Percentiles rank a stretch among this genome's conserved stretches.
phyloP scores from a whole-genome alignment of 2,329 filamentous ascomycete species.

The Cercospora zeina region DNA sequence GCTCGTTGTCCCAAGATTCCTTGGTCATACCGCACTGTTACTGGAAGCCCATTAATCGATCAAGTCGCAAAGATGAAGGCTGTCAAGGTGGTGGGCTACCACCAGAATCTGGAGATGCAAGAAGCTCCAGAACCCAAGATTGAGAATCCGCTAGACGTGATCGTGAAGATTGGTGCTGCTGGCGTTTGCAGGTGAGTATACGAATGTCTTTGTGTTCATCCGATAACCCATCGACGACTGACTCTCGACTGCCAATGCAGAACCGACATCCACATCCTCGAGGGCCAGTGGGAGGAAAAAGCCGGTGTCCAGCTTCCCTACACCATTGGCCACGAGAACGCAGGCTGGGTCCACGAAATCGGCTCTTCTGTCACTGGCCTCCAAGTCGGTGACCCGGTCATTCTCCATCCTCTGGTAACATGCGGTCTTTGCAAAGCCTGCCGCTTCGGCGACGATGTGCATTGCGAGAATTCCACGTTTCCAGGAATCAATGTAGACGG shows the following conservation, averaged over 20 bases:
- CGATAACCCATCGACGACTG: not conserved
- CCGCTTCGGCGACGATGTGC: constrained; percentile 34
- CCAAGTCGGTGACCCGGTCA: constrained; percentile 31
- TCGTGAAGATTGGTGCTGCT: constrained; percentile 36
- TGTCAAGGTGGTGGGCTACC: constrained; percentile 32
- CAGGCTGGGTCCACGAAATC: constrained; percentile 31
- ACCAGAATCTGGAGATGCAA: constrained; percentile 31
- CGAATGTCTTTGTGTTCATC: not conserved
- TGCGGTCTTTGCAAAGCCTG: constrained; percentile 34
- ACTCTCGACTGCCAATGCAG: not conserved
- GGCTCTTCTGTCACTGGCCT: constrained; percentile 30
- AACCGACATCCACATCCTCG: constrained; percentile 35
- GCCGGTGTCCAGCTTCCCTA: constrained; percentile 32
- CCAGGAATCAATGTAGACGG: constrained; percentile 35
- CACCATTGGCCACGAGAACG: constrained; percentile 35
- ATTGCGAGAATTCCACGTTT: constrained; percentile 32
- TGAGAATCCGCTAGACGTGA: constrained; percentile 31
- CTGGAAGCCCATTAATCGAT: not conserved
- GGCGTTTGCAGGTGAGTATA: constrained; percentile 29
- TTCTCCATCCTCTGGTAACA: constrained; percentile 33
- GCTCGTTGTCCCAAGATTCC: not conserved
- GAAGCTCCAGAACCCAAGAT: constrained; percentile 32
- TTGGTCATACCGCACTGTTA: not conserved
- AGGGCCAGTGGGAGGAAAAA: constrained; percentile 35
- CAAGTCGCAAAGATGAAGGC: constrained; percentile 25